Evolutionary conservation across 495 filamentous ascomycete species (phyloP), one percentile per base, ranked within the genome.

Genomic region (Aspergillus steynii): DNA sequence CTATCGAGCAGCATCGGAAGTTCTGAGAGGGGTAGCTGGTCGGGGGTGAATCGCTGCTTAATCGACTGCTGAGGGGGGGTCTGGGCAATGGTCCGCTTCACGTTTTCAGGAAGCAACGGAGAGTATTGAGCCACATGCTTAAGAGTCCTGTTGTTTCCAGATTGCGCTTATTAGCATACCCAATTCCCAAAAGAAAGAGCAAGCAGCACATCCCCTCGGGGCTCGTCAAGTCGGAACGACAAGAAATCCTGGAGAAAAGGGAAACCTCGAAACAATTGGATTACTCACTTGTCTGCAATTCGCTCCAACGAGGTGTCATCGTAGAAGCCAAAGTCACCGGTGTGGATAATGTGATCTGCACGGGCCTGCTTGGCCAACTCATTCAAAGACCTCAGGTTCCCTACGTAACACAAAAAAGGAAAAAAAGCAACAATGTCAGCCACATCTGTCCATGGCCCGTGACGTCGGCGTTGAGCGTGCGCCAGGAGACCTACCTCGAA

Each of bases 51-150:
- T 59, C 92, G 87, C 53, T 89, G 82, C 80, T 97, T 97, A 67
- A 97, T 89, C 1, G 80, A 79, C 50, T 83, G 80, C 66, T 86
- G 80, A 27, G 84, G 81, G 32, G 82, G 80, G 34, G 82, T 77
- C 26, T 88, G 81, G 59, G 88, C 85, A 64, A 98, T 97, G 26
- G 86, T 80, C 66, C 93, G 93, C 82, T 98, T 98, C 49, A 91
- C 85, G 47, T 85, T 77, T 67, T 97, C 94, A 42, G 89, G 83
- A 61, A 99, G 89, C 51, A 99, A 83, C 9, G 96, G 96, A 29
- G 96, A 98, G 74, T 99, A 99, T 76, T 98, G 96, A 45, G 93
- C 93, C 55, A 99, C 96, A 77, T 99, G 96, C 75, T 96, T 96
- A 12, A 99, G 78, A 27, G 96, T 99, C 81, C 95, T 99, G 70